These are phyloP conservation scores for Acanthamoeba triangularis DNA, from an alignment of 208 protist genomes.

Conservation along the genomic window DNA sequence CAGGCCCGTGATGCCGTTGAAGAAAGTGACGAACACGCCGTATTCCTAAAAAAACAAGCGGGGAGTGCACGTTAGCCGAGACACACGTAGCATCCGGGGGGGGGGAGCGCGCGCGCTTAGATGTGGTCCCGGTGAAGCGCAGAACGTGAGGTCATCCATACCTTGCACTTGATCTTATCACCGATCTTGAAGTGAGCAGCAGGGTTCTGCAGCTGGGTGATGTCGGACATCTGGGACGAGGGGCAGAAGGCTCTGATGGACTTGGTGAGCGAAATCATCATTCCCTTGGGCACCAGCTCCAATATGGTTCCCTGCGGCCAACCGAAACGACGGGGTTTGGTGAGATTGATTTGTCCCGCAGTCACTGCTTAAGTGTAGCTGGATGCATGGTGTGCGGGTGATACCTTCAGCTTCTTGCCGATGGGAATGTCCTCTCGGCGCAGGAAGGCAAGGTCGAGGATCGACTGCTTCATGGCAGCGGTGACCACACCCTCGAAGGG, in stretches of 20 bases:
- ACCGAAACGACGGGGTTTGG: not conserved
- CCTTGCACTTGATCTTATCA: constrained; percentile 53
- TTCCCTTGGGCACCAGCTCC: constrained; percentile 5
- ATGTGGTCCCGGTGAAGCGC: not conserved
- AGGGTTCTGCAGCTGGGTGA: constrained; percentile 54
- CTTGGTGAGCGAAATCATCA: constrained; percentile 16
- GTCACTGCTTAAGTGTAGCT: no score
- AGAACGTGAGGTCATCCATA: not conserved
- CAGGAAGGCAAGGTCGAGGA: constrained; percentile 68
- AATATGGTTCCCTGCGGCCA: not conserved
- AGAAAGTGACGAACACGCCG: constrained; percentile 74
- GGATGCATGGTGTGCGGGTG: no score
- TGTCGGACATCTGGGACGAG: constrained; percentile 27
- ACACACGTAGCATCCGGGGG: not conserved
- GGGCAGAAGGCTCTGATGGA: constrained; percentile 57
- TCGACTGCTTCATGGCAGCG: constrained; percentile 6
- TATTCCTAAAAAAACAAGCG: constrained; percentile 32
- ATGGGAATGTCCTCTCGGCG: constrained; percentile 57
- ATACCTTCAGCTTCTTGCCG: constrained; percentile 55
- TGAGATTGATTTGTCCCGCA: not conserved
- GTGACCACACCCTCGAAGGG: constrained; percentile 8
- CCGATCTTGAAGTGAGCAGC: constrained; percentile 50
- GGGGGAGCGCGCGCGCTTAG: not conserved
- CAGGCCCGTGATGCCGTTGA: constrained; percentile 65
- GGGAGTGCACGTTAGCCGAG: not conserved